Evolutionary conservation across 2,329 filamentous ascomycete species (phyloP).

Genomic region (Trichoderma sp.): DNA sequence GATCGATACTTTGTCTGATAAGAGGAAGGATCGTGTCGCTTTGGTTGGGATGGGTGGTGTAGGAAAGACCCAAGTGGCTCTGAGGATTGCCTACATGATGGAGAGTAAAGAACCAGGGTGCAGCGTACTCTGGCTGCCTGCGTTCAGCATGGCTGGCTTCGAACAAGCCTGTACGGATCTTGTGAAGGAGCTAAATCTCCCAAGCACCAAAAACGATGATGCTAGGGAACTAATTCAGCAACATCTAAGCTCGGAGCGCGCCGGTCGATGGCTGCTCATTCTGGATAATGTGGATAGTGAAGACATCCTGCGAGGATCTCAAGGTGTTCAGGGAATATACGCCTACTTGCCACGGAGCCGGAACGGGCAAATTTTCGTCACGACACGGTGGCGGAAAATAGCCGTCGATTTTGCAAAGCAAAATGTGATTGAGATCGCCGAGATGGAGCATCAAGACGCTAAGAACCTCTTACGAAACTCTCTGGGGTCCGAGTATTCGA

Average conservation of each 20-base stretch:
- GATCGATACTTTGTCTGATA: background rate
- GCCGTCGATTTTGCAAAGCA: background rate
- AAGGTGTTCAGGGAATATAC: background rate
- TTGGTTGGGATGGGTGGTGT: background rate
- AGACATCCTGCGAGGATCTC: background rate
- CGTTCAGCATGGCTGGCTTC: background rate
- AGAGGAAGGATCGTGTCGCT: background rate
- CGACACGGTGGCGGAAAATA: background rate
- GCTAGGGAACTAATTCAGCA: background rate
- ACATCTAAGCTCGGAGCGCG: background rate
- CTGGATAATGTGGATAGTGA: background rate
- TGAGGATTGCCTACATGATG: background rate
- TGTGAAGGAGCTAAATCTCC: background rate
- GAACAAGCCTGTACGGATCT: background rate
- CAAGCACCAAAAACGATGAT: background rate
- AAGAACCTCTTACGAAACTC: background rate
- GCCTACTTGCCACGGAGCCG: background rate
- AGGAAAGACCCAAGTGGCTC: background rate
- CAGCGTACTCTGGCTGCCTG: background rate
- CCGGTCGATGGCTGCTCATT: background rate
- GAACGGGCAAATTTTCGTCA: background rate
- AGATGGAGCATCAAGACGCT: background rate
- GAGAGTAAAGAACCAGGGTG: background rate
- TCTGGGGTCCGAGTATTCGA: background rate
- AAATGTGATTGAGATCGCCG: background rate